Conservation (phyloP, 2,329 filamentous ascomycete species). For the Purpureocillium takamizusanense region DNA sequence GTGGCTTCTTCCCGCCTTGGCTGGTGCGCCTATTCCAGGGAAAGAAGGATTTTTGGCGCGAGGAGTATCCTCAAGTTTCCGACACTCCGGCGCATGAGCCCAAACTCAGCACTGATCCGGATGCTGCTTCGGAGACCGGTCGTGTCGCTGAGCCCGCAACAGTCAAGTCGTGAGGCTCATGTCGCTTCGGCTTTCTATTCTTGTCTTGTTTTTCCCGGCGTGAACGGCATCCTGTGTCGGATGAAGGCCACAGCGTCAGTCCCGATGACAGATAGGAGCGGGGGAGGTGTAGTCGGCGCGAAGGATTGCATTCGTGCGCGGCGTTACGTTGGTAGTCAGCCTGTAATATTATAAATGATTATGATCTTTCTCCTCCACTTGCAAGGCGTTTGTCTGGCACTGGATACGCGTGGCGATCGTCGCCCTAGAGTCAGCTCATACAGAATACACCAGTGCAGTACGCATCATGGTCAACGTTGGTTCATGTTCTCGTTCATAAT, state of each 20-base stretch:
- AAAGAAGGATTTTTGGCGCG: conserved; percentile 66
- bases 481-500: neutral
- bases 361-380: no score
- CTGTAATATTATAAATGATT: neutral
- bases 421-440: no score
- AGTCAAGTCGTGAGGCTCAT: conserved; percentile 1
- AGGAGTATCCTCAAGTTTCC: conserved; percentile 12
- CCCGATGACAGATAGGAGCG: neutral
- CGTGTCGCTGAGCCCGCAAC: conserved; percentile 1
- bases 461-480: neutral
- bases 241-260: neutral
- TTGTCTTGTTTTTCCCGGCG: no score
- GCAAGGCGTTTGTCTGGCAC: no score
- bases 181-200: no score
- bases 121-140: conserved; percentile 8
- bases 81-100: conserved; percentile 4
- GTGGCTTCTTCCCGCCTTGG: conserved; percentile 70
- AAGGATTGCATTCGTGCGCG: no score
- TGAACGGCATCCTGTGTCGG: neutral
- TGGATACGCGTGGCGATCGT: no score
- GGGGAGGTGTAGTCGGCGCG: neutral
- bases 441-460: no score
- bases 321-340: no score
- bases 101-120: conserved; percentile 10
- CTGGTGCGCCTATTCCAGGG: conserved; percentile 52